phyloP scores from a whole-genome alignment of 305 asterid genomes.

The Ajuga reptans region DNA sequence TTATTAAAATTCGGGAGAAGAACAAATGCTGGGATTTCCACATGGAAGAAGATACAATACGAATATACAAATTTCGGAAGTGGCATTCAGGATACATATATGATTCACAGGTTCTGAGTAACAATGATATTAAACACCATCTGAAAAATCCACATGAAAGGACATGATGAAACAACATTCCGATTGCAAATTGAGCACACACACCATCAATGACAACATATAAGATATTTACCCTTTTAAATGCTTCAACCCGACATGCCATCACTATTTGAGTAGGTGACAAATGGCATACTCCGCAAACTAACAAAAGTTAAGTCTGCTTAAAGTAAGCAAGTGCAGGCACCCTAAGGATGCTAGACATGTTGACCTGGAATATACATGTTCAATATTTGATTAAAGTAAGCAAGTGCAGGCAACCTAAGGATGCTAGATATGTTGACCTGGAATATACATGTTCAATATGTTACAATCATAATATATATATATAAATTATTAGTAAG shows the following conservation, averaged over 20 bases:
- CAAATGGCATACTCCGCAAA: background rate
- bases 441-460: too few species aligned
- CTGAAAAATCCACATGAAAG: background rate
- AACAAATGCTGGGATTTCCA: background rate
- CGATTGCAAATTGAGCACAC: background rate
- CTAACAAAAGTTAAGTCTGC: background rate
- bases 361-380: too few species aligned
- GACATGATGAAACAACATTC: background rate
- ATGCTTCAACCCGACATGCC: background rate
- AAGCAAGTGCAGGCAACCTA: too few species aligned
- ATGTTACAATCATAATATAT: too few species aligned
- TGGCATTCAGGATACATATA: background rate
- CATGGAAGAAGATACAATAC: background rate
- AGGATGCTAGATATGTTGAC: too few species aligned
- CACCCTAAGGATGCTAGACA: too few species aligned
- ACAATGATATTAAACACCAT: background rate
- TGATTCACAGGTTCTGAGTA: background rate
- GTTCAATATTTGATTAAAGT: too few species aligned
- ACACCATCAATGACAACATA: background rate
- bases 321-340: too few species aligned
- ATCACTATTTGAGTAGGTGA: background rate
- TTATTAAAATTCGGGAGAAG: background rate
- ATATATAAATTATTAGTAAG: too few species aligned
- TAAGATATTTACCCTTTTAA: background rate
- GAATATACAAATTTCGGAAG: background rate